Conservation (phyloP, 495 filamentous ascomycete genomes). For the Podospora conica region DNA sequence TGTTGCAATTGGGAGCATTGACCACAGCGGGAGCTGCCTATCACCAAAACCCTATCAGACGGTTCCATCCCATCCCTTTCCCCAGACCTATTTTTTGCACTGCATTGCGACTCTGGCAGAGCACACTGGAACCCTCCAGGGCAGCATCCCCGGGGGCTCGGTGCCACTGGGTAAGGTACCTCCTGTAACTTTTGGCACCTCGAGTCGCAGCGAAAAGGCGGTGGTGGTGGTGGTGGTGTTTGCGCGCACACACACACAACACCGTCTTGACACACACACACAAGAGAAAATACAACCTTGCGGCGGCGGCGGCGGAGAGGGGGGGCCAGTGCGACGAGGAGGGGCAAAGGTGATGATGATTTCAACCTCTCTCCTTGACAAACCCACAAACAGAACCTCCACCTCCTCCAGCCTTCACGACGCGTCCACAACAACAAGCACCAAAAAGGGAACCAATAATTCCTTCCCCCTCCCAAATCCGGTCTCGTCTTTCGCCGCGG, state of each 20-base stretch:
- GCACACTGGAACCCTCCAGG: neutral
- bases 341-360: neutral
- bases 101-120: neutral
- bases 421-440: neutral
- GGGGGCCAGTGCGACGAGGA: neutral
- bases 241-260: neutral
- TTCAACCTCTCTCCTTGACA: neutral
- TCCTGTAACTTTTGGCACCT: too few species aligned
- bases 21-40: neutral
- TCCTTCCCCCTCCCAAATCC: neutral
- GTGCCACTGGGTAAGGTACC: neutral
- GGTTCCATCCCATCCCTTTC: slow-evolving; percentile 2
- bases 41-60: slow-evolving; percentile 6
- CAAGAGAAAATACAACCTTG: neutral
- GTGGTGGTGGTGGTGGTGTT: neutral
- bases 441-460: neutral
- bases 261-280: neutral
- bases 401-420: too few species aligned
- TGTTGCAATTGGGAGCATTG: neutral
- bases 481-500: neutral
- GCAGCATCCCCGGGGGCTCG: too few species aligned
- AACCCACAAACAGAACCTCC: neutral
- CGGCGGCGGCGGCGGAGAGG: too few species aligned
- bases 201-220: neutral
- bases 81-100: neutral